phyloP scores from a whole-genome alignment of 306 rosid genomes.

The Medicago lupulina region DNA sequence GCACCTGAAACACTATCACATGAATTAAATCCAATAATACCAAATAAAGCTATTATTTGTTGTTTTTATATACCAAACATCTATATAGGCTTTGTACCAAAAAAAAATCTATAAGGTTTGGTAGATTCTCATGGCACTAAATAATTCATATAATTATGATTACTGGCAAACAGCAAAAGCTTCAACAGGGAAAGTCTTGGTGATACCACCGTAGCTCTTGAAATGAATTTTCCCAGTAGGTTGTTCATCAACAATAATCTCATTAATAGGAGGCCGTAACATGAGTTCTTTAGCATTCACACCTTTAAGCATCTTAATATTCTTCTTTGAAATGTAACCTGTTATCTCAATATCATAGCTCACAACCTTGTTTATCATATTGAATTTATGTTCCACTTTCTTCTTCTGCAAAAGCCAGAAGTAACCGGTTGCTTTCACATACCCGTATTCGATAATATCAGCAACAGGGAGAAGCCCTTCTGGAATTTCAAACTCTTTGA shows the following conservation, averaged over 20 bases:
- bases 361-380: conserved; percentile 70
- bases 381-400: conserved; percentile 89
- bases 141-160: not conserved
- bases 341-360: conserved; percentile 71
- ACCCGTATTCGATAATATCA: conserved; percentile 75
- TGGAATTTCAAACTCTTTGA: conserved; percentile 75
- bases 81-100: not conserved
- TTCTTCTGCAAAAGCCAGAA: conserved; percentile 87
- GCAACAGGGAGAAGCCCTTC: conserved; percentile 76
- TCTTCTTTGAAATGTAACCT: conserved; percentile 63
- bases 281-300: conserved; percentile 93
- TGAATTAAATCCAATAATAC: conserved; percentile 19
- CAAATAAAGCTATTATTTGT: not conserved
- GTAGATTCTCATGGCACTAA: conserved; percentile 1
- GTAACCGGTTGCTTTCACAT: conserved; percentile 70
- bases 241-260: conserved; percentile 59
- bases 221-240: conserved; percentile 76
- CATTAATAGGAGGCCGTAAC: conserved; percentile 94
- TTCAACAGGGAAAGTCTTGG: conserved; percentile 84
- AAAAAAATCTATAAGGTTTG: not conserved
- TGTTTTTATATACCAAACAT: conserved; percentile 30
- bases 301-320: conserved; percentile 84
- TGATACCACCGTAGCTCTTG: conserved; percentile 93
- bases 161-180: conserved; percentile 91
- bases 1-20: not conserved